A percentile compares a stretch with the other conserved stretches of the same genome.
Conservation (phyloP, 2,329 filamentous ascomycete species). For the Talaromyces pinophilus region DNA sequence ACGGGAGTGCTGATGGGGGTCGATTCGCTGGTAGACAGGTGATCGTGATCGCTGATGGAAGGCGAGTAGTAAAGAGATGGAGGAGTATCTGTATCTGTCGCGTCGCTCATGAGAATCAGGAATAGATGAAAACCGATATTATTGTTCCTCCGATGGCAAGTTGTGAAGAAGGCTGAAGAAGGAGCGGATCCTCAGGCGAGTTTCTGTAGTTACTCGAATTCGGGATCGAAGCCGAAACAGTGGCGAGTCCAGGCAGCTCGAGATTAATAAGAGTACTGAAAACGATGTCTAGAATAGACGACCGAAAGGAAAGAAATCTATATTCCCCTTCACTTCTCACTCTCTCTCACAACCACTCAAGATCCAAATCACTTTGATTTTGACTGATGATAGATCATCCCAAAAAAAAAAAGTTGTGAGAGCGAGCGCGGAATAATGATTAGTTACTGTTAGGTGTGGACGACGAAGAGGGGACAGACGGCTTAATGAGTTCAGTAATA, state of each 20-base stretch:
- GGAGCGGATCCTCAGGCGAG: constrained; percentile 9
- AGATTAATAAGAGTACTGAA: neutral
- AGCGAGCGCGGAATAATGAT: constrained; percentile 7
- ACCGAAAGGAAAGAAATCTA: constrained; percentile 8
- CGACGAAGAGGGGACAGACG: constrained; percentile 19
- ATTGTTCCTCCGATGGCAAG: neutral
- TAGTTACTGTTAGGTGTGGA: constrained; percentile 10
- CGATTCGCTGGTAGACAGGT: constrained; percentile 54
- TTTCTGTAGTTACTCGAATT: constrained; percentile 4
- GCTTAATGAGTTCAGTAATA: constrained; percentile 20
- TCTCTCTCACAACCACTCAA: neutral
- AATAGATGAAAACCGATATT: neutral
- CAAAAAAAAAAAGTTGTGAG: constrained; percentile 20
- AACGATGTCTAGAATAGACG: constrained; percentile 13
- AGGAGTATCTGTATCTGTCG: constrained; percentile 53
- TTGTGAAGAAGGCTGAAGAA: constrained; percentile 4
- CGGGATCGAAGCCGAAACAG: constrained; percentile 17
- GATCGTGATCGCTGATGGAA: constrained; percentile 48
- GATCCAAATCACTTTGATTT: neutral
- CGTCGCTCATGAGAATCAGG: constrained; percentile 53
- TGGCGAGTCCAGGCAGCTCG: constrained; percentile 5
- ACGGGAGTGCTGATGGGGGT: constrained; percentile 53
- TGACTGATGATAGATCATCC: constrained; percentile 4
- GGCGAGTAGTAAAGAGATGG: constrained; percentile 56
- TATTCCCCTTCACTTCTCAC: neutral